Conservation (phyloP, 106 monocot species). For the Alisma plantagoaquatica region DNA sequence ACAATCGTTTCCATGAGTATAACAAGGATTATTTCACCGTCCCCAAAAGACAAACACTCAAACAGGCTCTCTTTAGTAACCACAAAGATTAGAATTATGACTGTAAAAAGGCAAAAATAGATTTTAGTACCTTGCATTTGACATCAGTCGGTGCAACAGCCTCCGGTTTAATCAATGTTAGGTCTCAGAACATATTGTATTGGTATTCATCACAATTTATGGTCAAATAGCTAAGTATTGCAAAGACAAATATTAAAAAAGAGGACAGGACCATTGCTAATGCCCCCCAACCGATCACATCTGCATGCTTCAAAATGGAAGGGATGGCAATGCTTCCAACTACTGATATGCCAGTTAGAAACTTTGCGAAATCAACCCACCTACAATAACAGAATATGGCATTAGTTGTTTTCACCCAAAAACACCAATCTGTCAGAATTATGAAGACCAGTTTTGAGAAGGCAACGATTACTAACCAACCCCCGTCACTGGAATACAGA, state of each 20-base stretch:
- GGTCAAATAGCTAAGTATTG: conserved; percentile 46
- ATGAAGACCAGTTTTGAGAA: not conserved
- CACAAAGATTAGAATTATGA: too few relatives aligned
- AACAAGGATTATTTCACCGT: too few relatives aligned
- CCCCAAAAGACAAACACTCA: too few relatives aligned
- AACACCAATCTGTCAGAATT: not conserved
- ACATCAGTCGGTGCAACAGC: too few relatives aligned
- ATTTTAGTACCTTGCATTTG: too few relatives aligned
- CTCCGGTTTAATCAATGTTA: not conserved
- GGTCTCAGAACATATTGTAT: conserved; percentile 36
- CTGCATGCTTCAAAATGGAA: conserved; percentile 77
- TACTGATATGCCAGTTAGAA: conserved; percentile 76
- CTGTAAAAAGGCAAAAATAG: too few relatives aligned
- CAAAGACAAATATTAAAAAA: conserved; percentile 46
- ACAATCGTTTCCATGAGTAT: too few relatives aligned
- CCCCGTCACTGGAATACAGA: conserved; percentile 37
- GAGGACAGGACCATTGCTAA: conserved; percentile 85
- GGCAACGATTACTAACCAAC: conserved; percentile 32
- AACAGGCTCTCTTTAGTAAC: too few relatives aligned
- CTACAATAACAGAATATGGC: conserved; percentile 5
- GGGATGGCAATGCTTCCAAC: conserved; percentile 96
- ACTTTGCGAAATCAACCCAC: conserved; percentile 56
- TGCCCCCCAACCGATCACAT: conserved; percentile 80
- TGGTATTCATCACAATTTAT: conserved; percentile 50
- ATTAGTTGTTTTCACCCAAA: too few relatives aligned